Conservation (phyloP, 306 rosid genomes). For the Prosopis cineraria region DNA sequence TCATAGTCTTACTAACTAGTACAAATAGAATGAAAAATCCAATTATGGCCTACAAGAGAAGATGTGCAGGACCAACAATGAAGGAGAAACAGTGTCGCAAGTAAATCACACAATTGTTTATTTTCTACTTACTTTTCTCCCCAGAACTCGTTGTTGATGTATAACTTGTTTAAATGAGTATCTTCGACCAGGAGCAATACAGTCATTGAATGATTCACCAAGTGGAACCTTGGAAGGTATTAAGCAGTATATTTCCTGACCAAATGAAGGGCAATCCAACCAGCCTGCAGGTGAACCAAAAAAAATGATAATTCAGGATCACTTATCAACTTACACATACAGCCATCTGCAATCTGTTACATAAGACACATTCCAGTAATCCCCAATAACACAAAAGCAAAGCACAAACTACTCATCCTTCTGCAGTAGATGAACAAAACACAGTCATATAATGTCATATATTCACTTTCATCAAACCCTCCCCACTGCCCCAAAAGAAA, state of each 20-base stretch:
- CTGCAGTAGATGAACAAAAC: constrained; percentile 14
- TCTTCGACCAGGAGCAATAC: constrained; percentile 90
- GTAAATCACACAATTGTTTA: background rate
- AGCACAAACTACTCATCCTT: constrained; percentile 11
- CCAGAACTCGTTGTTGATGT: constrained; percentile 89
- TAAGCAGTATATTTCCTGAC: constrained; percentile 77
- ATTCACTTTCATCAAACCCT: constrained; percentile 35
- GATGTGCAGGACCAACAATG: background rate
- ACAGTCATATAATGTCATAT: background rate
- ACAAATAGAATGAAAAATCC: constrained; percentile 18
- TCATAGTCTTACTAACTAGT: constrained; percentile 22
- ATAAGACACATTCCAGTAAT: constrained; percentile 20
- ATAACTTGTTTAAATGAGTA: constrained; percentile 98
- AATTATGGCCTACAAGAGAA: background rate
- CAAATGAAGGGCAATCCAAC: constrained; percentile 92
- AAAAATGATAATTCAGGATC: constrained; percentile 7
- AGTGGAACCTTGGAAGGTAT: constrained; percentile 99
- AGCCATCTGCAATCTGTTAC: constrained; percentile 21
- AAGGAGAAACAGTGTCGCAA: constrained; percentile 20
- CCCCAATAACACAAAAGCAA: constrained; percentile 28
- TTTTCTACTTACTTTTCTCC: constrained; percentile 75
- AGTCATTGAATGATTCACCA: constrained; percentile 79
- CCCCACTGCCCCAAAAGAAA: constrained; percentile 60
- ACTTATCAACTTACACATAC: constrained; percentile 24
- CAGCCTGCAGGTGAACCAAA: constrained; percentile 73